phyloP scores from a whole-genome alignment of 1,139 yeast species.

The Scheffersomyces segobiensis region DNA sequence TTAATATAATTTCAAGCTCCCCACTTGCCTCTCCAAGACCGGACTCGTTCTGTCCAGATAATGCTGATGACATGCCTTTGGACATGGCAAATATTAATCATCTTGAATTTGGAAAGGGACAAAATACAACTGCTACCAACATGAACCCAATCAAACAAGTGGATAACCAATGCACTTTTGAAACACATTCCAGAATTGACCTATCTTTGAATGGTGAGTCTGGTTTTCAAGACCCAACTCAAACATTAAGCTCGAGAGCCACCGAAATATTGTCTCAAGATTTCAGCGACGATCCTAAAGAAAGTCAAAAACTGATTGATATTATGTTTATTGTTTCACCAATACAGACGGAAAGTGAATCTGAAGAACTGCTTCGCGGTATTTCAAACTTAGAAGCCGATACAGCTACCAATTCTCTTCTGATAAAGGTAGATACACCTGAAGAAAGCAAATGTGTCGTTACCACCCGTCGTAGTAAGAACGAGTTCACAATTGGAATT shows the following conservation, averaged over 20 bases:
- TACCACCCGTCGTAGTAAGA: neutral
- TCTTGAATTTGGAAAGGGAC: neutral
- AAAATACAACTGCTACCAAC: neutral
- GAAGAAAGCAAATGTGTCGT: neutral
- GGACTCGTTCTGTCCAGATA: neutral
- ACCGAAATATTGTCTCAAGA: neutral
- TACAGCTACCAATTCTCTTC: neutral
- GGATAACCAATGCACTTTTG: neutral
- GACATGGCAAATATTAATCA: neutral
- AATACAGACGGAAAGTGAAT: neutral
- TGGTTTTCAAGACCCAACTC: neutral
- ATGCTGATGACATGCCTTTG: neutral
- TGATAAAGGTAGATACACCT: neutral
- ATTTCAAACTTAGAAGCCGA: neutral
- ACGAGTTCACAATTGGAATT: neutral
- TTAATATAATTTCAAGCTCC: neutral
- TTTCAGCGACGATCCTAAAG: neutral
- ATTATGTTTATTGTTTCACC: neutral
- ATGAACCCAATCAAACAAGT: neutral
- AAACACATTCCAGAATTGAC: neutral
- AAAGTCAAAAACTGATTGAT: neutral
- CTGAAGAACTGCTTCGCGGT: neutral
- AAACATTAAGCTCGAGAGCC: neutral
- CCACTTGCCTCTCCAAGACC: neutral
- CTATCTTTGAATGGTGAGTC: neutral